phyloP scores from a whole-genome alignment of 2,329 filamentous ascomycete genomes.

The Passalora sequoiae region DNA sequence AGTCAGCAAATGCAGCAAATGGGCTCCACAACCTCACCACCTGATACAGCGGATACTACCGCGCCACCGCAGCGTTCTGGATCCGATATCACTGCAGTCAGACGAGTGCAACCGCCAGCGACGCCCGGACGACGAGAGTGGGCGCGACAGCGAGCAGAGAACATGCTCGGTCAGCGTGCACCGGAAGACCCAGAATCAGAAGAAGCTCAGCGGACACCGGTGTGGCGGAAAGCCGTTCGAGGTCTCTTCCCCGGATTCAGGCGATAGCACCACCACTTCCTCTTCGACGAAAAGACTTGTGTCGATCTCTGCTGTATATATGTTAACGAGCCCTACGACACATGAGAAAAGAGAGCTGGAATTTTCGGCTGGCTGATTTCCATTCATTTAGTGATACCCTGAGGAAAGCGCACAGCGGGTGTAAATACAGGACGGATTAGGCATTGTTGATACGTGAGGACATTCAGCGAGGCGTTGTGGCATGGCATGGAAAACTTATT shows the following conservation, averaged over 20 bases:
- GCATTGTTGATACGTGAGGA: too few species aligned
- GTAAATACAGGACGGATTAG: too few species aligned
- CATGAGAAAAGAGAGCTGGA: too few species aligned
- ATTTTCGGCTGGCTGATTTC: too few species aligned
- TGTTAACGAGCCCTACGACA: not conserved
- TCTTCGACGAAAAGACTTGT: not conserved
- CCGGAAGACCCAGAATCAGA: slow-evolving; percentile 29
- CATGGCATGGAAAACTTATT: too few species aligned
- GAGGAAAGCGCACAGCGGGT: too few species aligned
- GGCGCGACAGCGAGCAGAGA: slow-evolving; percentile 43
- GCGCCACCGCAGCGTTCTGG: slow-evolving; percentile 4
- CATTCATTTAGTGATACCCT: too few species aligned
- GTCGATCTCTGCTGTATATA: slow-evolving; percentile 6
- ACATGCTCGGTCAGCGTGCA: slow-evolving; percentile 36
- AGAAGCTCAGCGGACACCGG: slow-evolving; percentile 22
- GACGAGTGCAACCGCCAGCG: slow-evolving; percentile 14
- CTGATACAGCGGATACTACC: slow-evolving; percentile 1
- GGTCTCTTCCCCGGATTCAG: slow-evolving; percentile 27
- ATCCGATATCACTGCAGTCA: not conserved
- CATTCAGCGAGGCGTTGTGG: too few species aligned
- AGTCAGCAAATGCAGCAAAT: slow-evolving; percentile 22
- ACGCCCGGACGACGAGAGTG: slow-evolving; percentile 38
- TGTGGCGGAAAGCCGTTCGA: slow-evolving; percentile 29
- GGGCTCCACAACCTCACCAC: slow-evolving; percentile 1
- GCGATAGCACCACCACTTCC: slow-evolving; percentile 4